Evolutionary conservation across 495 filamentous ascomycete species (phyloP).

Genomic region (Daldinia caldariorum): DNA sequence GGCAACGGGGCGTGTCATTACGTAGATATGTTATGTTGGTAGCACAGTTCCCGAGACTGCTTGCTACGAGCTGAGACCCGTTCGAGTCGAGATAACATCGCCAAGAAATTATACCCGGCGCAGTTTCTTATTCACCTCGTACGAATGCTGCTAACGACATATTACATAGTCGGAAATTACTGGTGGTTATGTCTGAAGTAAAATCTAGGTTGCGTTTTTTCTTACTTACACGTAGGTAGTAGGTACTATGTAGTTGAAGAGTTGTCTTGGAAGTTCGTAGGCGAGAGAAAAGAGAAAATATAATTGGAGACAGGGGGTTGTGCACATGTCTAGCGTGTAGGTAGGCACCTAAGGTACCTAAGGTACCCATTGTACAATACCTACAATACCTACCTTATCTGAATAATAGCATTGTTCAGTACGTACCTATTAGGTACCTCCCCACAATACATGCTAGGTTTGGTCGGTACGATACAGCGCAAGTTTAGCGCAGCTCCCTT

Average conservation of each 20-base stretch:
- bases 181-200: neutral
- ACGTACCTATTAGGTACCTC: too few species aligned
- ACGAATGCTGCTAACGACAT: neutral
- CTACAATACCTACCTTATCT: too few species aligned
- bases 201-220: neutral
- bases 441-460: too few species aligned
- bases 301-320: constrained; percentile 5
- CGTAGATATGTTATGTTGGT: constrained; percentile 23
- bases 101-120: constrained; percentile 10
- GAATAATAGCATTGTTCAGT: neutral
- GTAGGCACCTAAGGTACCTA: too few species aligned
- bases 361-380: too few species aligned
- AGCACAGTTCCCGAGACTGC: constrained; percentile 36
- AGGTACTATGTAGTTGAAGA: too few species aligned
- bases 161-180: neutral
- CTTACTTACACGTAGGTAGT: neutral
- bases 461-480: neutral
- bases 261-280: constrained; percentile 4
- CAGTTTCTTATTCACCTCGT: neutral
- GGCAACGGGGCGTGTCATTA: constrained; percentile 32
- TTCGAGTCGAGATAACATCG: constrained; percentile 7
- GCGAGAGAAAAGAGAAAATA: neutral
- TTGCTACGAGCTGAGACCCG: constrained; percentile 27
- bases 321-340: too few species aligned
- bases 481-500: constrained; percentile 16